These are phyloP conservation scores for Pelargonium australe DNA, from an alignment of 441 rosid genomes.

Conservation along the genomic window DNA sequence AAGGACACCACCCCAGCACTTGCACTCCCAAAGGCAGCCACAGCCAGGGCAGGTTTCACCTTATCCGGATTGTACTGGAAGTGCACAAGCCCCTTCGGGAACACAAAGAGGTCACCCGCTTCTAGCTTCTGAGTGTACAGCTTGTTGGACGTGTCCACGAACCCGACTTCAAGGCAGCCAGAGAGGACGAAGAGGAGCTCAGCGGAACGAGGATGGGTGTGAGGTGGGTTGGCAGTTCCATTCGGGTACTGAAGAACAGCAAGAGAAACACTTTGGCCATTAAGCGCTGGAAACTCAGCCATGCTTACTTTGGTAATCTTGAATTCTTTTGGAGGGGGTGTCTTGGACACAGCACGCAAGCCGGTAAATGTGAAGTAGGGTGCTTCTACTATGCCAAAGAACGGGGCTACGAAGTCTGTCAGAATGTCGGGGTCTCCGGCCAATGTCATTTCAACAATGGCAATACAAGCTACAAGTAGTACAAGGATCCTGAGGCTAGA, in stretches of 20 bases:
- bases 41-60: slow-evolving; percentile 16
- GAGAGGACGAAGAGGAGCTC: slow-evolving; percentile 32
- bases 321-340: slow-evolving; percentile 21
- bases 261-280: slow-evolving; percentile 37
- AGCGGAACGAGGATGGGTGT: slow-evolving; percentile 36
- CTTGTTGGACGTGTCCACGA: slow-evolving; percentile 33
- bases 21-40: slow-evolving; percentile 38
- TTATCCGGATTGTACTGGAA: slow-evolving; percentile 26
- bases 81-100: slow-evolving; percentile 39
- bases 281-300: slow-evolving; percentile 34
- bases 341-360: slow-evolving; percentile 13
- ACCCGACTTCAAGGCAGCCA: slow-evolving; percentile 32
- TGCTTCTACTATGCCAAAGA: slow-evolving; percentile 10
- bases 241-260: slow-evolving; percentile 27
- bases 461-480: slow-evolving; percentile 10
- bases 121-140: slow-evolving; percentile 30
- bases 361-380: slow-evolving; percentile 31
- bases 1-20: slow-evolving; percentile 32
- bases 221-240: slow-evolving; percentile 31
- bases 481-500: not conserved
- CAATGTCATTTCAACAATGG: slow-evolving; percentile 4
- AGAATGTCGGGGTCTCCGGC: slow-evolving; percentile 33
- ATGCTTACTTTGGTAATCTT: slow-evolving; percentile 19
- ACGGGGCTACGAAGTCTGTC: slow-evolving; percentile 30
- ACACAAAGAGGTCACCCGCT: slow-evolving; percentile 31